Evolutionary conservation across 1,284 basidiomycete genomes (phyloP), one percentile per base, ranked within the genome.

Genomic region (Cutaneotrichosporon dermatis): DNA sequence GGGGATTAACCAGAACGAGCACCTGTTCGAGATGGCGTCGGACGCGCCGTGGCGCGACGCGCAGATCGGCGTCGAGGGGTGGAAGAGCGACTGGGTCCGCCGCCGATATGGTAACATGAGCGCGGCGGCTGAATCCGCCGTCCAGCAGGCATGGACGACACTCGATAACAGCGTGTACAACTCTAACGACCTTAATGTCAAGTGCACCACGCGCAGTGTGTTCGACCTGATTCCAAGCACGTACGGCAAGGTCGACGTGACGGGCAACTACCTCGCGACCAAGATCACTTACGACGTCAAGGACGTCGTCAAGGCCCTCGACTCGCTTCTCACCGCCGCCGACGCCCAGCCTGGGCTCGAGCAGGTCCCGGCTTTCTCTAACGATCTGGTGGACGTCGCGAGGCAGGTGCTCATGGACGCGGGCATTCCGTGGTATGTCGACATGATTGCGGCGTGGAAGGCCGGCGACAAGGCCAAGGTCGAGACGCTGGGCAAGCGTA

Each of bases 1-100:
- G 56, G 80, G 80, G 11, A 71, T 80, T 54, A 80, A 81, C 59
- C 78, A 80, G 11, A 81, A 81, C 63, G 80, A 81, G 68, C 73
- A 81, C 50, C 68, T 80, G 12, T 81, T 80, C 57, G 78, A 81
- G 48, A 63, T 80, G n/a, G 69, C 80, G 3, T 74, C 80, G 45
- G 80, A 81, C 65, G 77, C 79, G 56, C 79, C 79, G 0, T 81
- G 80, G 80, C 79, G 75, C 6, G 64, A 25, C 25, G 25, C 25
- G 25, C 25, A 75, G 2, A 68, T 81, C 54, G 59, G 79, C 62
- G 66, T 75, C 54, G 63, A 63, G 2, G 52, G 60, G 0, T 81
- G 80, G 58, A 69, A 77, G 16, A 55, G 66, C 41, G 65, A 72
- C 12, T 81, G 79, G 76, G 72, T 75, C 25, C 60, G 70, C 11